These are phyloP conservation scores for Saxispiralis lemnorum DNA, from an alignment of 495 filamentous ascomycete species.

Conservation along the genomic window DNA sequence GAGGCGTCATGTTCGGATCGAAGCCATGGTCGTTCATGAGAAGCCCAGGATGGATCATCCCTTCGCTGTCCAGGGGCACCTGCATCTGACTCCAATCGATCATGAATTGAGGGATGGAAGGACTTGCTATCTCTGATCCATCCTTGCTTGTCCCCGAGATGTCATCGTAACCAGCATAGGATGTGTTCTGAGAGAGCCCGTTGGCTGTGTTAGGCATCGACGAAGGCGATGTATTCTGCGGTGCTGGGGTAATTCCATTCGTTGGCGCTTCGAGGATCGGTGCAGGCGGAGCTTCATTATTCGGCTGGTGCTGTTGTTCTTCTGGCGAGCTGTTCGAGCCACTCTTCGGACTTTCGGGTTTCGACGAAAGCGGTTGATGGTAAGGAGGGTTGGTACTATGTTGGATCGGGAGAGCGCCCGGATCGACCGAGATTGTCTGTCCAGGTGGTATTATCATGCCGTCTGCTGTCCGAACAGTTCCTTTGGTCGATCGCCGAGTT, in stretches of 20 bases:
- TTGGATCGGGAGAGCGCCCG: neutral
- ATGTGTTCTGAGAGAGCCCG: conserved; percentile 6
- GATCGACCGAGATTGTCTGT: neutral
- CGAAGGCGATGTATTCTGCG: conserved; percentile 14
- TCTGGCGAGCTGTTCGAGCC: neutral
- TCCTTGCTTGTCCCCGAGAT: conserved; percentile 15
- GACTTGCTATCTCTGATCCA: conserved; percentile 19
- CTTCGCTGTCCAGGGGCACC: conserved; percentile 19
- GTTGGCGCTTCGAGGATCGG: conserved; percentile 20
- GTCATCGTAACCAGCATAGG: conserved; percentile 18
- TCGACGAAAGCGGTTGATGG: conserved; percentile 12
- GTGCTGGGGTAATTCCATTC: conserved; percentile 14
- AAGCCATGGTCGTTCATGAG: conserved; percentile 26
- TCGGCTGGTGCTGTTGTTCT: conserved; percentile 11
- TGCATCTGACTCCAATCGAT: conserved; percentile 25
- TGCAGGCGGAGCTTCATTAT: too few relatives aligned
- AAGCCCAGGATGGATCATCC: conserved; percentile 19
- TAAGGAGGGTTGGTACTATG: conserved; percentile 6
- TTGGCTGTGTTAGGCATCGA: conserved; percentile 8
- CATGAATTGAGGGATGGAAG: conserved; percentile 18
- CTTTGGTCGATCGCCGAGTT: conserved; percentile 38
- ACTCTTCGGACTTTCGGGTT: conserved; percentile 11
- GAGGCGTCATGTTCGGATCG: conserved; percentile 21
- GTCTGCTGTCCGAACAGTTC: conserved; percentile 13
- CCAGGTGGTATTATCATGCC: too few relatives aligned